A percentile compares a stretch with the other conserved stretches of the same genome.
phyloP scores from a whole-genome alignment of 1,284 basidiomycete genomes.

The Mrakiaceae sp. region DNA sequence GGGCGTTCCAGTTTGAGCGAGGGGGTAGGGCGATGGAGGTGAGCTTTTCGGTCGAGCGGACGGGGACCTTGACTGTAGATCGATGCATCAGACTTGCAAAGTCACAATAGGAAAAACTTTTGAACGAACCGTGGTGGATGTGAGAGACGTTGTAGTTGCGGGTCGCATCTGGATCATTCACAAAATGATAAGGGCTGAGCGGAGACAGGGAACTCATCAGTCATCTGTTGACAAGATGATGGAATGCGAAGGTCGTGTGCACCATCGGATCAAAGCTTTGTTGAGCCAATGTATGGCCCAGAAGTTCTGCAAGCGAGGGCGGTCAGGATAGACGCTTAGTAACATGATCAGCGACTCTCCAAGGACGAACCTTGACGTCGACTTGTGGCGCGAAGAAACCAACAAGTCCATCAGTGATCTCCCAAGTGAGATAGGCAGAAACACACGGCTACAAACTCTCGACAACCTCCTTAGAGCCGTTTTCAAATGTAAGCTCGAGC shows the following conservation, averaged over 20 bases:
- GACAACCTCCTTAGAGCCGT: not conserved
- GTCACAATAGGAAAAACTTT: not conserved
- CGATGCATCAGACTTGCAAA: no score
- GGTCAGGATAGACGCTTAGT: not conserved
- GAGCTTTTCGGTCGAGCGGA: not conserved
- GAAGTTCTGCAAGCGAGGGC: not conserved
- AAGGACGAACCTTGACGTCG: not conserved
- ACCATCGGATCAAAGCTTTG: constrained; percentile 8
- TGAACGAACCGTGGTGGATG: constrained; percentile 5
- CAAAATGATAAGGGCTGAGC: constrained; percentile 5
- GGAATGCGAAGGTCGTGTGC: not conserved
- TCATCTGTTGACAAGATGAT: not conserved
- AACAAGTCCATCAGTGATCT: not conserved
- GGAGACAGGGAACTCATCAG: not conserved
- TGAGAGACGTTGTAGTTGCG: constrained; percentile 10
- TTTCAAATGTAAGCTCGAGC: not conserved
- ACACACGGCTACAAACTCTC: not conserved
- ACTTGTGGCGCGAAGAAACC: not conserved
- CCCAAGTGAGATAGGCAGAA: not conserved
- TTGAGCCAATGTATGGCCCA: constrained; percentile 11
- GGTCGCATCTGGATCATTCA: not conserved
- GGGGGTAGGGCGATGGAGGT: constrained; percentile 22
- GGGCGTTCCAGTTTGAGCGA: constrained; percentile 18
- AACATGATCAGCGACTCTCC: not conserved
- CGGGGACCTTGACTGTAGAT: not conserved